Percentiles rank a stretch among this genome's conserved stretches.
phyloP scores from a whole-genome alignment of 495 filamentous ascomycete genomes.

The Penicillium lividum region DNA sequence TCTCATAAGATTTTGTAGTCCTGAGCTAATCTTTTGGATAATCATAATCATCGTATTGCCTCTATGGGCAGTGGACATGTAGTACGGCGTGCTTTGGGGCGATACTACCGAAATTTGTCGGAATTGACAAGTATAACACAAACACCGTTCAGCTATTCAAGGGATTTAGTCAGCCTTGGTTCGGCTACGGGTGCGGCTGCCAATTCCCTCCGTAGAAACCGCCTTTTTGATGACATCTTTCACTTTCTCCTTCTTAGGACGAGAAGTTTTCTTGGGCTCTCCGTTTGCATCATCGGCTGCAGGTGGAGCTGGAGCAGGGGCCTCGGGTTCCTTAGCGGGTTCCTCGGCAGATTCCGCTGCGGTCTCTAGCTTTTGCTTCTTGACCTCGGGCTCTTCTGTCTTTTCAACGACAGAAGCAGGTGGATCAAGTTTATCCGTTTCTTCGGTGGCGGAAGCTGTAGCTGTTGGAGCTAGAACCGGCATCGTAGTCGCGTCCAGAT shows the following conservation, averaged over 20 bases:
- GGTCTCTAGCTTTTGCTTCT: background rate
- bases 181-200: slow-evolving; percentile 45
- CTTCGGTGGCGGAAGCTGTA: slow-evolving; percentile 4
- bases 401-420: background rate
- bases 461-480: background rate
- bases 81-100: background rate
- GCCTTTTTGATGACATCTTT: slow-evolving; percentile 35
- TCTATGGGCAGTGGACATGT: background rate
- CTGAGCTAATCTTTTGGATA: background rate
- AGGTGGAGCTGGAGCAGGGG: slow-evolving; percentile 17
- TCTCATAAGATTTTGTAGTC: background rate
- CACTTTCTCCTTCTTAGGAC: slow-evolving; percentile 40
- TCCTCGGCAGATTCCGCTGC: slow-evolving; percentile 10
- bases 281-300: background rate
- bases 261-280: slow-evolving; percentile 34
- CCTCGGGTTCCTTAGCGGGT: slow-evolving; percentile 15
- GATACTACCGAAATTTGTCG: background rate
- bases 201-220: slow-evolving; percentile 37
- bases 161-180: slow-evolving; percentile 32
- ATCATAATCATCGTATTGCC: background rate
- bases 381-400: background rate
- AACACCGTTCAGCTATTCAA: background rate
- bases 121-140: background rate
- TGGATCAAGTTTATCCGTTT: background rate
- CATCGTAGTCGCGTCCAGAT: slow-evolving; percentile 23